Evolutionary conservation across 2,329 filamentous ascomycete species (phyloP).

Genomic region (Cladophialophora bantiana): DNA sequence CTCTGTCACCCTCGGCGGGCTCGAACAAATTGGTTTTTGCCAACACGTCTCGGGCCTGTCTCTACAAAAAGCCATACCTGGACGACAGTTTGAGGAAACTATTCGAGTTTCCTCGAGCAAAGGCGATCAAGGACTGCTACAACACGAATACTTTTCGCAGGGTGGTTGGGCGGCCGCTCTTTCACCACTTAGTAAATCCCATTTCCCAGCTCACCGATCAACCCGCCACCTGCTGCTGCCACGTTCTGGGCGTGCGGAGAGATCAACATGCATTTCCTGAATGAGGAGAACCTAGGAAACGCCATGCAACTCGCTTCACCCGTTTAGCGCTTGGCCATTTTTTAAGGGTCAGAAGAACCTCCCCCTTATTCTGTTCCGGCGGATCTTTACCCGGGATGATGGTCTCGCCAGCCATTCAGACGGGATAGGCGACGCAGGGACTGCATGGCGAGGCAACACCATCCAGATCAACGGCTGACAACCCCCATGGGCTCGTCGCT

Average conservation of each 20-base stretch:
- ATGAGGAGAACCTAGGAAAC: constrained; percentile 5
- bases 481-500: constrained; percentile 4
- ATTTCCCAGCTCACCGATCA: not conserved
- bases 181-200: not conserved
- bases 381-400: not conserved
- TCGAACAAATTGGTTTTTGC: not conserved
- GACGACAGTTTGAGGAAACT: not conserved
- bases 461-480: not conserved
- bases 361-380: not conserved
- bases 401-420: not conserved
- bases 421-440: not conserved
- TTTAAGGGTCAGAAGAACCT: not conserved
- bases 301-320: not conserved
- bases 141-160: too few relatives aligned
- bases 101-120: not conserved
- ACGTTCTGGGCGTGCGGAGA: constrained; percentile 17
- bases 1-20: too few relatives aligned
- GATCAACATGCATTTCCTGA: constrained; percentile 7
- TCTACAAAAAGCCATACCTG: not conserved
- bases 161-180: too few relatives aligned
- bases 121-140: too few relatives aligned
- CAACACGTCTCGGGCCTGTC: not conserved
- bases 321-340: not conserved
- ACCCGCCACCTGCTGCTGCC: not conserved
- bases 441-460: not conserved